phyloP scores from a whole-genome alignment of 2,329 filamentous ascomycete genomes.

The Colletotrichum filicis region DNA sequence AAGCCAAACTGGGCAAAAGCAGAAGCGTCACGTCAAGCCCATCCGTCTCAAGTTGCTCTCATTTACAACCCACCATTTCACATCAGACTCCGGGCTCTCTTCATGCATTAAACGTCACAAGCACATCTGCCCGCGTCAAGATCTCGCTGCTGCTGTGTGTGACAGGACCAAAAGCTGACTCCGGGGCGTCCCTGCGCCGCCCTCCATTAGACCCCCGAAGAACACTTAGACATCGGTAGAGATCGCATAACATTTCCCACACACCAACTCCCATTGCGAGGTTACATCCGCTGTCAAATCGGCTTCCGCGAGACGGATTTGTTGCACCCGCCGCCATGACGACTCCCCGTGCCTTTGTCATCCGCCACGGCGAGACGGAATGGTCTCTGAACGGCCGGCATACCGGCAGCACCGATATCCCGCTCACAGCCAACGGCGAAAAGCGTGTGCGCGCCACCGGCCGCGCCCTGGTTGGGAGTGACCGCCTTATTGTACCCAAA shows the following conservation, averaged over 20 bases:
- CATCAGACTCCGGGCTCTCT: neutral
- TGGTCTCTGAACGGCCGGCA: slow-evolving; percentile 91
- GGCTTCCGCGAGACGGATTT: neutral
- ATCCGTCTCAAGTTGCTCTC: slow-evolving; percentile 15
- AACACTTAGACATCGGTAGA: neutral
- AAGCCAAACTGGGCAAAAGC: slow-evolving; percentile 12
- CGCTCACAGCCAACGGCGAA: slow-evolving; percentile 84
- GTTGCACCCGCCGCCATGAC: slow-evolving; percentile 18
- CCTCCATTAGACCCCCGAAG: slow-evolving; percentile 6
- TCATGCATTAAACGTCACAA: slow-evolving; percentile 6
- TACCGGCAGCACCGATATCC: slow-evolving; percentile 87
- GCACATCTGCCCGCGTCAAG: neutral
- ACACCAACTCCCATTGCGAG: neutral
- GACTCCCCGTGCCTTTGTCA: slow-evolving; percentile 80
- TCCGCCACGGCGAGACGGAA: slow-evolving; percentile 94
- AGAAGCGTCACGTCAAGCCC: slow-evolving; percentile 9
- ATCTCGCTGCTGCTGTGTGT: neutral
- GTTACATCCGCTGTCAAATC: slow-evolving; percentile 15
- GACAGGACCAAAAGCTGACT: neutral
- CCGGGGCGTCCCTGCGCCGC: neutral
- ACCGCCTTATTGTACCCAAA: slow-evolving; percentile 84
- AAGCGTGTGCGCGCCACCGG: slow-evolving; percentile 81
- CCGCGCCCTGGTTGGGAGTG: slow-evolving; percentile 82
- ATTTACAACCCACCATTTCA: neutral
- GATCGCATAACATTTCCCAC: slow-evolving; percentile 17